phyloP scores from a whole-genome alignment of 164 flowering plant genomes.

The Magnolia changhungtana region DNA sequence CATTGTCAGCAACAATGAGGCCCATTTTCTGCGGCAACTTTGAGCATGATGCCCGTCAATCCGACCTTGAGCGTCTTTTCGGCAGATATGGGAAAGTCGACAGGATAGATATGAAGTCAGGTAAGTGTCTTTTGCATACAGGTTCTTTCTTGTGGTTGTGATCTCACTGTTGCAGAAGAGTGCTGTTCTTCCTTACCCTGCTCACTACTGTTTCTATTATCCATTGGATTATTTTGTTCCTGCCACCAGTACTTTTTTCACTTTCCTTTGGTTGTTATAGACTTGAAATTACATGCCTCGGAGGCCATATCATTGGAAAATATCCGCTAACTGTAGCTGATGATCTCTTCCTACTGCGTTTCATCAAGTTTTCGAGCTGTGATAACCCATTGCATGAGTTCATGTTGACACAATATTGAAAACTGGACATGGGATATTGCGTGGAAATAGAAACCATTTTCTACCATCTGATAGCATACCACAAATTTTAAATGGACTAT shows the following conservation, averaged over 20 bases:
- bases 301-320: slow-evolving; percentile 5
- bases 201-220: not conserved
- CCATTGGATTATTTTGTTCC: not conserved
- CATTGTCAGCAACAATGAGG: slow-evolving; percentile 33
- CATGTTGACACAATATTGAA: not conserved
- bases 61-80: slow-evolving; percentile 86
- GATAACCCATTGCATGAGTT: not conserved
- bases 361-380: not conserved
- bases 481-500: not conserved
- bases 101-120: slow-evolving; percentile 94
- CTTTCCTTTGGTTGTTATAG: not conserved
- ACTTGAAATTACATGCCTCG: not conserved
- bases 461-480: not conserved
- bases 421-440: not conserved
- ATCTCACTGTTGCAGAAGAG: not conserved
- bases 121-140: slow-evolving; percentile 33
- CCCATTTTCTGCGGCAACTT: slow-evolving; percentile 92
- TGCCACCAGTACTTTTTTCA: not conserved
- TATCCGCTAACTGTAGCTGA: not conserved
- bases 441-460: not conserved
- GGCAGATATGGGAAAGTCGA: slow-evolving; percentile 88
- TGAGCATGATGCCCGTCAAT: slow-evolving; percentile 84
- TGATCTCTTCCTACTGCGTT: not conserved
- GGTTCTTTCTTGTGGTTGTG: not conserved
- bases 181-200: not conserved